These are phyloP conservation scores for Glycine latifolia DNA, from an alignment of 306 rosid genomes.

Conservation along the genomic window DNA sequence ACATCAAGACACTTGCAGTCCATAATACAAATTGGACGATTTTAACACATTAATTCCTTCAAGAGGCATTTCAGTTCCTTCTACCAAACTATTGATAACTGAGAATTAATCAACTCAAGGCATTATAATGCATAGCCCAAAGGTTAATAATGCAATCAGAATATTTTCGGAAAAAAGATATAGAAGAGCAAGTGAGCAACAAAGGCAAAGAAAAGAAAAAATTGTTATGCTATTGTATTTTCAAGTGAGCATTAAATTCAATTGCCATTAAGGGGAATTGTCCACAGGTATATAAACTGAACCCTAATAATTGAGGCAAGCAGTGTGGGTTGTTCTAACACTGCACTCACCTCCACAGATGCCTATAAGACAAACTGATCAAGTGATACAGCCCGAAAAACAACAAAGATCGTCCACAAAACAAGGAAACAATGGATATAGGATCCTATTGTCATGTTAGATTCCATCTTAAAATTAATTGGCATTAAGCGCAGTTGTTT, in stretches of 20 bases:
- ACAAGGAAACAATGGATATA: not conserved
- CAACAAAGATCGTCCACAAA: not conserved
- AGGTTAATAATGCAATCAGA: too few relatives aligned
- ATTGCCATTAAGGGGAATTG: not conserved
- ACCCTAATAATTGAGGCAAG: not conserved
- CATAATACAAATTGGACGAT: constrained; percentile 23
- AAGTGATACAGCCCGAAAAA: not conserved
- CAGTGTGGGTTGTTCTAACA: not conserved
- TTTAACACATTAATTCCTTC: constrained; percentile 24
- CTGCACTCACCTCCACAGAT: not conserved
- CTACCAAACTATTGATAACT: constrained; percentile 26
- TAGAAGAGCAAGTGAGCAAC: too few relatives aligned
- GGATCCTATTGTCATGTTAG: too few relatives aligned
- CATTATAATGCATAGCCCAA: constrained; percentile 23
- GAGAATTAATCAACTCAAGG: constrained; percentile 26
- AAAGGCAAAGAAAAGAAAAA: too few relatives aligned
- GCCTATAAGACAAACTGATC: not conserved
- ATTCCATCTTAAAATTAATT: too few relatives aligned
- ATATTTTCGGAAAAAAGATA: too few relatives aligned
- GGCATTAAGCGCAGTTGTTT: not conserved
- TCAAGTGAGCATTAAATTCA: not conserved
- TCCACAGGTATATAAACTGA: not conserved
- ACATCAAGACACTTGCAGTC: constrained; percentile 7
- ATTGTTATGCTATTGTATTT: too few relatives aligned
- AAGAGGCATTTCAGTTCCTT: constrained; percentile 11